Conservation (phyloP, 2,329 filamentous ascomycete species). For the Cladosporium austrohemisphaericum region DNA sequence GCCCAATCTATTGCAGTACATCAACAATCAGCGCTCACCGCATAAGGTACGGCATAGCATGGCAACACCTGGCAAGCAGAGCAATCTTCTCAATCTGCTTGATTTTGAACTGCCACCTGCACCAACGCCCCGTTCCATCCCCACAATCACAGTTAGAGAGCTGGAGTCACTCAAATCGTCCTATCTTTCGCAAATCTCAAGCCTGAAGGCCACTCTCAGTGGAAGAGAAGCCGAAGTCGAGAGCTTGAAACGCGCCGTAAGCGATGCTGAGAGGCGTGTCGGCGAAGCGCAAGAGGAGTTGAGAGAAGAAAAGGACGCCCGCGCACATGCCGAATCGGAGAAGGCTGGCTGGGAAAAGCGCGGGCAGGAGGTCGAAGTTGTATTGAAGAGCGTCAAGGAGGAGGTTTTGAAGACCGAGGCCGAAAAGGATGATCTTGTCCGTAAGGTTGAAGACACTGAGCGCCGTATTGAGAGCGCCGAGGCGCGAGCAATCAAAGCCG, state of each 20-base stretch:
- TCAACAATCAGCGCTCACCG: slow-evolving; percentile 42
- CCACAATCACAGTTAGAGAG: slow-evolving; percentile 85
- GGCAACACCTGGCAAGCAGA: slow-evolving; percentile 42
- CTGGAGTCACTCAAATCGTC: slow-evolving; percentile 87
- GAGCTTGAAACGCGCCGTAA: slow-evolving; percentile 80
- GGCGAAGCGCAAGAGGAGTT: slow-evolving; percentile 80
- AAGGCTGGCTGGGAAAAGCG: slow-evolving; percentile 80
- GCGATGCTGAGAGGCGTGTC: slow-evolving; percentile 86
- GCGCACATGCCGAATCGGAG: slow-evolving; percentile 70
- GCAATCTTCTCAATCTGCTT: slow-evolving; percentile 64
- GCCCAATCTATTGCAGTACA: slow-evolving; percentile 44
- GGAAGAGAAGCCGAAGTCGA: slow-evolving; percentile 90
- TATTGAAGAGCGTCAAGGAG: slow-evolving; percentile 74
- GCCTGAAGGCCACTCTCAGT: slow-evolving; percentile 84
- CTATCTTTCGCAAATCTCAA: slow-evolving; percentile 89
- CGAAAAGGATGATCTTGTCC: slow-evolving; percentile 76
- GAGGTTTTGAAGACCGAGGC: slow-evolving; percentile 74
- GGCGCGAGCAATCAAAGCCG: slow-evolving; percentile 69
- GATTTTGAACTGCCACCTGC: slow-evolving; percentile 93
- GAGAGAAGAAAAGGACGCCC: slow-evolving; percentile 68
- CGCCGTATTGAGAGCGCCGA: slow-evolving; percentile 70
- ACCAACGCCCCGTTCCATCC: slow-evolving; percentile 86
- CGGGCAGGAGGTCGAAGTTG: slow-evolving; percentile 77
- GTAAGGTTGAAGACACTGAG: slow-evolving; percentile 72
- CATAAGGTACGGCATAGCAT: slow-evolving; percentile 33